Evolutionary conservation across 2,329 filamentous ascomycete species (phyloP).

Genomic region (Botrytis tulipae): DNA sequence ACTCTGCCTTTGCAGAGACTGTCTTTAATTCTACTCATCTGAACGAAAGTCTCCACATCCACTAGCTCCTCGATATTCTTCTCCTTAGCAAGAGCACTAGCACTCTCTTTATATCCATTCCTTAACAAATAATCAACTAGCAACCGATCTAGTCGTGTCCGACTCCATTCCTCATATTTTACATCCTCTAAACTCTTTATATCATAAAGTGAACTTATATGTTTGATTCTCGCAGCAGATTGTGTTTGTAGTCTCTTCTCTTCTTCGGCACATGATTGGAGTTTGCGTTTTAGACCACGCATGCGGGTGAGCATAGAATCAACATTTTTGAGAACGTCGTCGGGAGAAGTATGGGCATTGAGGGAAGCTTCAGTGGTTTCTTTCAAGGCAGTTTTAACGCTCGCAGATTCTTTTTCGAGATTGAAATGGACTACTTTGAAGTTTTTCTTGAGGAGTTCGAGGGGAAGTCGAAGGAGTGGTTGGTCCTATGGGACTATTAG

Average conservation of each 20-base stretch:
- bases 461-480: constrained; percentile 86
- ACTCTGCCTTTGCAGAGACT: constrained; percentile 70
- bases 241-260: constrained; percentile 75
- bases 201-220: constrained; percentile 76
- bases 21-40: constrained; percentile 74
- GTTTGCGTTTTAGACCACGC: constrained; percentile 84
- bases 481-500: constrained; percentile 65
- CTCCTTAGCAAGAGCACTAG: constrained; percentile 69
- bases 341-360: constrained; percentile 59
- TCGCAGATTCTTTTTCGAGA: constrained; percentile 68
- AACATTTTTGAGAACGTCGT: constrained; percentile 74
- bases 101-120: constrained; percentile 77
- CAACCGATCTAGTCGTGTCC: constrained; percentile 75
- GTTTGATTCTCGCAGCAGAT: constrained; percentile 71
- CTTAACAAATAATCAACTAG: constrained; percentile 91
- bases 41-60: constrained; percentile 83
- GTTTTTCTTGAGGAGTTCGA: constrained; percentile 90
- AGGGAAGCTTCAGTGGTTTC: constrained; percentile 50
- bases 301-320: constrained; percentile 84
- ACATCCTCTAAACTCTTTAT: constrained; percentile 85
- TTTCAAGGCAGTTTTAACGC: constrained; percentile 59
- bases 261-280: constrained; percentile 73
- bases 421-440: constrained; percentile 81
- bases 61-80: constrained; percentile 78
- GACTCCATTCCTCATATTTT: constrained; percentile 89